Conservation (phyloP, 2,329 filamentous ascomycete genomes). For the Aspergillus ustus region DNA sequence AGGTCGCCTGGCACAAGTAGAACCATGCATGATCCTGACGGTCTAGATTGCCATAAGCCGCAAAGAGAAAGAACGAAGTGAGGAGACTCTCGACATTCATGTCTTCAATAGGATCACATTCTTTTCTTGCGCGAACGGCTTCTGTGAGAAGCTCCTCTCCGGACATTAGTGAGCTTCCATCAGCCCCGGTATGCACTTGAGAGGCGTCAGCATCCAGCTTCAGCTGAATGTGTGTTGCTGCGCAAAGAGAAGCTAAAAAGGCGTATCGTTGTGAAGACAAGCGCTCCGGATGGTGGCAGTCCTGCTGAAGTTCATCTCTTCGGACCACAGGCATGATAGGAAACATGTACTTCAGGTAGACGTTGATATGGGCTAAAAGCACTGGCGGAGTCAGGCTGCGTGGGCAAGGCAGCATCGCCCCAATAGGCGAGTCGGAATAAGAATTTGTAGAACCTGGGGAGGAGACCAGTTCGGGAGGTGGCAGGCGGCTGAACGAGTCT, state of each 20-base stretch:
- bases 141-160: conserved; percentile 72
- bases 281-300: conserved; percentile 58
- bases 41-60: conserved; percentile 71
- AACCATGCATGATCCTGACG: conserved; percentile 79
- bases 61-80: conserved; percentile 81
- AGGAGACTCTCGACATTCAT: conserved; percentile 52
- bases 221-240: conserved; percentile 51
- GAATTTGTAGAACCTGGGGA: conserved; percentile 41
- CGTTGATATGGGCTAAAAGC: conserved; percentile 45
- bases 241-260: conserved; percentile 47
- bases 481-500: conserved; percentile 35
- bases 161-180: conserved; percentile 62
- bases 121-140: conserved; percentile 50
- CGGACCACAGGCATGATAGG: conserved; percentile 51
- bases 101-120: conserved; percentile 46
- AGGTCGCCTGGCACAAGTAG: conserved; percentile 76
- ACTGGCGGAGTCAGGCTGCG: conserved; percentile 39
- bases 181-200: conserved; percentile 54
- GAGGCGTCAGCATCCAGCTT: conserved; percentile 41
- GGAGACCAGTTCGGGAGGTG: conserved; percentile 37
- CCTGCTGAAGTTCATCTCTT: conserved; percentile 38
- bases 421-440: conserved; percentile 32
- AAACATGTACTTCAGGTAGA: conserved; percentile 48
- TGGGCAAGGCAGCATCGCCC: conserved; percentile 22
- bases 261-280: conserved; percentile 47